Conservation (phyloP, 805 yeast genomes). For the Zygosaccharomyces rouxii region DNA sequence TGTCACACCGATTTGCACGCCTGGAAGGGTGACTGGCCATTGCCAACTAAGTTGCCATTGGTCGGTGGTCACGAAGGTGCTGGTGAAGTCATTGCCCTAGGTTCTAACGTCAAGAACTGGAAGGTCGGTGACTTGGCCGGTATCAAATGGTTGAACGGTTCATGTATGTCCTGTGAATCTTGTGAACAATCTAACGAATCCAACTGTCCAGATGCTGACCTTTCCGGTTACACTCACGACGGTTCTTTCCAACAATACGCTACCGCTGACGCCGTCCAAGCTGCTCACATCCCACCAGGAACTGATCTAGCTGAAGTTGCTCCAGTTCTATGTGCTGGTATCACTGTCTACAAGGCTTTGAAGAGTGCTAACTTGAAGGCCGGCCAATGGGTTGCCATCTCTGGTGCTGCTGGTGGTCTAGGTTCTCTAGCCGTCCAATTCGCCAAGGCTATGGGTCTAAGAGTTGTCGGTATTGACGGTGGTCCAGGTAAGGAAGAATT, state of each 20-base stretch:
- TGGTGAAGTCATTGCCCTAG: conserved; percentile 59
- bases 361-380: conserved; percentile 68
- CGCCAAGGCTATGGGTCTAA: conserved; percentile 72
- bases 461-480: conserved; percentile 69
- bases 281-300: conserved; percentile 71
- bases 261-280: conserved; percentile 83
- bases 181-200: conserved; percentile 55
- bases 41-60: conserved; percentile 54
- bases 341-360: conserved; percentile 86
- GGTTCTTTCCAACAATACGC: conserved; percentile 92
- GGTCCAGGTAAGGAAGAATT: conserved; percentile 58
- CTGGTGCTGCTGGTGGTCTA: conserved; percentile 80
- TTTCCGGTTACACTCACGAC: conserved; percentile 85
- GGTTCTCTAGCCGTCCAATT: conserved; percentile 72
- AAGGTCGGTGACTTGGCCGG: conserved; percentile 62
- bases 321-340: conserved; percentile 87
- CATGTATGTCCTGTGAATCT: conserved; percentile 58
- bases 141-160: conserved; percentile 63
- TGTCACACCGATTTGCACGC: conserved; percentile 95
- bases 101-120: conserved; percentile 53
- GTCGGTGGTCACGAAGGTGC: conserved; percentile 74
- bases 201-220: conserved; percentile 63
- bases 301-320: conserved; percentile 71
- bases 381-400: conserved; percentile 72
- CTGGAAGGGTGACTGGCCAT: conserved; percentile 92